Conservation (phyloP, 2,329 filamentous ascomycete species). For the Myotisia sp. region DNA sequence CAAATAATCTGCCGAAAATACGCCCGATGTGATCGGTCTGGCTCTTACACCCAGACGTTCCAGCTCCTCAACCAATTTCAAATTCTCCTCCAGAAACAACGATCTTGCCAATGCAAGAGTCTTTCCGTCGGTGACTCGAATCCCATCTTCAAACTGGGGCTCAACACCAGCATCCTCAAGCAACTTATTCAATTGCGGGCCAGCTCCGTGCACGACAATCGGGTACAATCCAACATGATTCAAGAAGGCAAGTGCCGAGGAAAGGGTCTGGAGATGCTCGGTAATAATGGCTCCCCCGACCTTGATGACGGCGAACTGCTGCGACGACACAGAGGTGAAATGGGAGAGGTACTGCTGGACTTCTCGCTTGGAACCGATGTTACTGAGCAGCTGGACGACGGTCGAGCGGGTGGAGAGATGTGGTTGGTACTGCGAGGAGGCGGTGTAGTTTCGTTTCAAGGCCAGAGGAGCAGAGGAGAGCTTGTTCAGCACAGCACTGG, state of each 20-base stretch:
- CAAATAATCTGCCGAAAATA: conserved; percentile 85
- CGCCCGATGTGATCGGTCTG: conserved; percentile 74
- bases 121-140: conserved; percentile 88
- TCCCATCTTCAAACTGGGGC: conserved; percentile 91
- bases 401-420: conserved; percentile 58
- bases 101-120: conserved; percentile 81
- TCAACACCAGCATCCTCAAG: conserved; percentile 83
- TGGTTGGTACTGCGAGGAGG: conserved; percentile 32
- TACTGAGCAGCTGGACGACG: conserved; percentile 81
- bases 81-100: conserved; percentile 88
- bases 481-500: conserved; percentile 17
- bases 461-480: conserved; percentile 16
- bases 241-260: conserved; percentile 75
- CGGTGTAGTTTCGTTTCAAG: conserved; percentile 26
- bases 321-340: conserved; percentile 89
- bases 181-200: conserved; percentile 85
- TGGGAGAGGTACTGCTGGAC: conserved; percentile 95
- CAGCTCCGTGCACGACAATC: conserved; percentile 87
- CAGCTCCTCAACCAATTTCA: conserved; percentile 76
- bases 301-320: conserved; percentile 97
- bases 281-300: conserved; percentile 92
- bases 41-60: conserved; percentile 82
- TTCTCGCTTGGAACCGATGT: conserved; percentile 90
- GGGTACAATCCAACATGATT: conserved; percentile 92
- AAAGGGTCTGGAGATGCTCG: conserved; percentile 83